Evolutionary conservation across 2,329 filamentous ascomycete species (phyloP).

Genomic region (Ceratocystis lukuohia): DNA sequence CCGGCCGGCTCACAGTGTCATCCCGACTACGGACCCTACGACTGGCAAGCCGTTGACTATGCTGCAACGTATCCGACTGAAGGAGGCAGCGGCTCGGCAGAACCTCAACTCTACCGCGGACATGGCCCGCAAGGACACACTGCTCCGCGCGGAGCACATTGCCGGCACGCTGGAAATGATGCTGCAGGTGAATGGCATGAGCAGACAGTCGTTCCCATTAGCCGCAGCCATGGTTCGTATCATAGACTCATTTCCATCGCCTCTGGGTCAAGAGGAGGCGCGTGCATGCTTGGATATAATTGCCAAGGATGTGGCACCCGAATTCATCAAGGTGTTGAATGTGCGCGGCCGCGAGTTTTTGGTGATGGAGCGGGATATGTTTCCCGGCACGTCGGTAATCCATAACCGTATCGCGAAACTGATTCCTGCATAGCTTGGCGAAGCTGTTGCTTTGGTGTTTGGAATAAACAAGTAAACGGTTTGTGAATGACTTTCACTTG

Average conservation of each 20-base stretch:
- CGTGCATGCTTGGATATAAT: constrained; percentile 38
- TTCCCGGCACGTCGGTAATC: constrained; percentile 30
- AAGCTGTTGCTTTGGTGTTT: background rate
- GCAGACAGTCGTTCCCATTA: constrained; percentile 52
- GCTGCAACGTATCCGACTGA: constrained; percentile 61
- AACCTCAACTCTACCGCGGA: constrained; percentile 45
- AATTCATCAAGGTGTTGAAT: constrained; percentile 41
- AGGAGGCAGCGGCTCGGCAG: constrained; percentile 46
- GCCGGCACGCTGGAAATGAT: constrained; percentile 53
- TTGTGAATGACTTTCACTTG: constrained; percentile 11
- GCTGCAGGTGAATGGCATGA: constrained; percentile 36
- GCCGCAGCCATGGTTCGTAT: constrained; percentile 49
- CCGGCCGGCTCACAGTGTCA: constrained; percentile 23
- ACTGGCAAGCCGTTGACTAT: constrained; percentile 49
- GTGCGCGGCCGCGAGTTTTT: constrained; percentile 44
- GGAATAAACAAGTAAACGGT: constrained; percentile 7
- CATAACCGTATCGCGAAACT: constrained; percentile 25
- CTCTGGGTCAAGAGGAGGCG: constrained; percentile 41
- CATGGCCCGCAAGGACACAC: constrained; percentile 48
- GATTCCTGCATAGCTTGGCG: background rate
- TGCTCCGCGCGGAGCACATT: constrained; percentile 56
- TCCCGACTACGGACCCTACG: constrained; percentile 28
- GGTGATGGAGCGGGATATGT: constrained; percentile 37
- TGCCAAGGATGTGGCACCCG: constrained; percentile 41
- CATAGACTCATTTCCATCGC: constrained; percentile 49